These are phyloP conservation scores for Alternaria brassicae DNA, from an alignment of 2,329 filamentous ascomycete genomes.

Conservation along the genomic window DNA sequence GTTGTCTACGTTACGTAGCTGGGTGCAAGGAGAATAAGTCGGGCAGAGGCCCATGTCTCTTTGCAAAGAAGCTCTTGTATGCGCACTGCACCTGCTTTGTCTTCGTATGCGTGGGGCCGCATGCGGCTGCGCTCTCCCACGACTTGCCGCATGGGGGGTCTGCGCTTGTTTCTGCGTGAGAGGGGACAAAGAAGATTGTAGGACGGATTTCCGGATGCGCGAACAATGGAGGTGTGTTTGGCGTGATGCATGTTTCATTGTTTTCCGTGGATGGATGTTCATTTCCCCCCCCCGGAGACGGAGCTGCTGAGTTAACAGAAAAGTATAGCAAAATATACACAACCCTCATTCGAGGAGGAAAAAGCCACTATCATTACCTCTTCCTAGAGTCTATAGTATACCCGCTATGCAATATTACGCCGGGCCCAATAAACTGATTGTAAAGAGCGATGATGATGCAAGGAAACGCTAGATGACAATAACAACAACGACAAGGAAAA, in stretches of 20 bases:
- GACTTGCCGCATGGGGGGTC: neutral
- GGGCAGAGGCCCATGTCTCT: neutral
- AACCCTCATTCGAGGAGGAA: neutral
- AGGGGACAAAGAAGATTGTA: conserved; percentile 1
- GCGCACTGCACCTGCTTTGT: conserved; percentile 4
- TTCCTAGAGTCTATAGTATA: neutral
- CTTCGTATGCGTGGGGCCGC: conserved; percentile 13
- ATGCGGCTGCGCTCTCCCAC: no score
- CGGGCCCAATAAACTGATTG: no score
- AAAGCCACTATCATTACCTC: conserved; percentile 9
- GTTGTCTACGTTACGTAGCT: no score
- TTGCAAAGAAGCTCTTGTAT: conserved; percentile 9
- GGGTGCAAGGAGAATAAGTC: neutral
- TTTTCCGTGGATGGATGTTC: no score
- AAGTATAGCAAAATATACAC: neutral
- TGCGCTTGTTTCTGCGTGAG: neutral
- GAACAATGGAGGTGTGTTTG: neutral
- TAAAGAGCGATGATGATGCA: conserved; percentile 7
- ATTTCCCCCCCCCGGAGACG: no score
- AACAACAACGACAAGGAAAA: neutral
- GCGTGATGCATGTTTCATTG: neutral
- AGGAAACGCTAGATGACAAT: conserved; percentile 12
- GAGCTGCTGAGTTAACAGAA: neutral
- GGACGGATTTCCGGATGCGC: no score
- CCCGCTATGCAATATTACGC: conserved; percentile 12